These are phyloP conservation scores for Psilocybe azurescens DNA, from an alignment of 768 basidiomycete genomes.

Conservation along the genomic window DNA sequence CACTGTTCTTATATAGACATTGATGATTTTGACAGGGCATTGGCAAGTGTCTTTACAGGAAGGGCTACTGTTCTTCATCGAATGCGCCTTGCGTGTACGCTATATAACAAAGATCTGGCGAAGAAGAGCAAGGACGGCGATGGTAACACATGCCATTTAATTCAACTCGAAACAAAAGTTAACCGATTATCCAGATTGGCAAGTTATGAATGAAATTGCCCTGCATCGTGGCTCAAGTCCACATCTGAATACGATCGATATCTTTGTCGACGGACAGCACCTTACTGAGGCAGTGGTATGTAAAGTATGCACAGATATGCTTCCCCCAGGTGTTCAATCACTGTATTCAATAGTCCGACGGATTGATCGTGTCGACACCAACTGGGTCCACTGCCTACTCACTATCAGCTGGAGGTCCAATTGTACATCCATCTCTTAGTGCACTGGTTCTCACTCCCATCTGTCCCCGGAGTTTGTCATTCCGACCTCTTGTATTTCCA, in stretches of 20 bases:
- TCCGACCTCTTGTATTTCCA: slow-evolving; percentile 91
- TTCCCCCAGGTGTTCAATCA: slow-evolving; percentile 5
- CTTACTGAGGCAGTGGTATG: slow-evolving; percentile 93
- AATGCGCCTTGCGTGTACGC: slow-evolving; percentile 88
- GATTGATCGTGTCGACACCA: slow-evolving; percentile 92
- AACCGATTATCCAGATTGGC: slow-evolving; percentile 66
- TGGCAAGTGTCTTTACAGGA: slow-evolving; percentile 80
- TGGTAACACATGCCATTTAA: slow-evolving; percentile 45
- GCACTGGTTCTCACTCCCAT: slow-evolving; percentile 95
- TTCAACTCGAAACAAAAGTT: background rate
- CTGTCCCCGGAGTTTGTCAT: slow-evolving; percentile 90
- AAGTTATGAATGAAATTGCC: slow-evolving; percentile 97
- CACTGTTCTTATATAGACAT: slow-evolving; percentile 64
- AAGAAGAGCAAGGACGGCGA: slow-evolving; percentile 63
- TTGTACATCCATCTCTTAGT: slow-evolving; percentile 91
- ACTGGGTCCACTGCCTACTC: slow-evolving; percentile 98
- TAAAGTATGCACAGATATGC: slow-evolving; percentile 24
- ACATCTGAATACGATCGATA: slow-evolving; percentile 92
- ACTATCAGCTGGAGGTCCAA: slow-evolving; percentile 93
- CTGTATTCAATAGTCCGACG: slow-evolving; percentile 71
- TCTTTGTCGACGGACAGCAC: slow-evolving; percentile 93
- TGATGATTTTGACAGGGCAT: slow-evolving; percentile 81
- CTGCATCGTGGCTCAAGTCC: slow-evolving; percentile 91
- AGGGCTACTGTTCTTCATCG: slow-evolving; percentile 84
- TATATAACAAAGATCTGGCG: slow-evolving; percentile 64